A percentile compares a stretch with the other conserved stretches of the same genome.
Evolutionary conservation across 805 yeast genomes (phyloP).

Genomic region (Kurtzmaniella cleridarum): DNA sequence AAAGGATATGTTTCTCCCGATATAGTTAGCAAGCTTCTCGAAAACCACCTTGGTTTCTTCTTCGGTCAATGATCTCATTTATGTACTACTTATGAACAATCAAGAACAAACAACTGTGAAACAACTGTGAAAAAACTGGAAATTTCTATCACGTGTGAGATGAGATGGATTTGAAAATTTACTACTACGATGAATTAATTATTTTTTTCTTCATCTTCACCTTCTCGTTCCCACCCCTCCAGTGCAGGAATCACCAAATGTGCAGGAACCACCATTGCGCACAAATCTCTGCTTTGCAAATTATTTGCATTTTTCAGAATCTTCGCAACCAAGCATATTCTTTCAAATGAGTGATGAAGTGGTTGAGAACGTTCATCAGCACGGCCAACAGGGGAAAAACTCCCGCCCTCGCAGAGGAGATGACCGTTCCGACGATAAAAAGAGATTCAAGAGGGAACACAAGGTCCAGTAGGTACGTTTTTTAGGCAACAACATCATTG

Average conservation of each 20-base stretch:
- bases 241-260: too few relatives aligned
- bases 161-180: too few relatives aligned
- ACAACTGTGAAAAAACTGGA: too few relatives aligned
- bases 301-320: too few relatives aligned
- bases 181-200: too few relatives aligned
- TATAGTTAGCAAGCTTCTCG: constrained; percentile 92
- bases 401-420: constrained; percentile 17
- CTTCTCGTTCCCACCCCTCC: too few relatives aligned
- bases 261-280: too few relatives aligned
- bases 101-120: too few relatives aligned
- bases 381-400: constrained; percentile 36
- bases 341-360: constrained; percentile 21
- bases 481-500: neutral
- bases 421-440: constrained; percentile 12
- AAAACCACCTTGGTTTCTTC: constrained; percentile 95
- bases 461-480: constrained; percentile 57
- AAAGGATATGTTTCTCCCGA: constrained; percentile 90
- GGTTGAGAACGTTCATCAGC: constrained; percentile 34
- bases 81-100: too few relatives aligned
- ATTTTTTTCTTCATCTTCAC: too few relatives aligned
- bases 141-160: too few relatives aligned
- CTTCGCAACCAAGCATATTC: neutral
- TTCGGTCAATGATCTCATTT: constrained; percentile 92
- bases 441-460: constrained; percentile 23
- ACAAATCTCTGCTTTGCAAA: too few relatives aligned